Base-by-base conservation (phyloP, 1,284 basidiomycete species). In the Marasmius tenuissimus region DNA sequence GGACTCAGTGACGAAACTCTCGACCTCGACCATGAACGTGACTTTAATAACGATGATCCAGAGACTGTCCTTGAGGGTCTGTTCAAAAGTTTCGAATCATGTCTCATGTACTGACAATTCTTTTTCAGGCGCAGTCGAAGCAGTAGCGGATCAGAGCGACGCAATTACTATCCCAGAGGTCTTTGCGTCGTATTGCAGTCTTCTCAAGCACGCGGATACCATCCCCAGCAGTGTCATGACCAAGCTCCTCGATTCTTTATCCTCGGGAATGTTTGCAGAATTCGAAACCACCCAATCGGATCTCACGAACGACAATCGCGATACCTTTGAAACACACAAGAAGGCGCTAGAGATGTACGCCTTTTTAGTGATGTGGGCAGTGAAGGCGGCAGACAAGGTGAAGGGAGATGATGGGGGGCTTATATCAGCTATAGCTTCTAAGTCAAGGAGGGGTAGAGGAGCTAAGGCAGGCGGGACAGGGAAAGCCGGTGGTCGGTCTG, bases 301-400 rank as follows among this genome's bases (percentile, higher is more conserved):
- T 63, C 72, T 90, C 38, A 88, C 91, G 34, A 78, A 86, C 38
- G 87, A 88, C 20, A 90, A 93, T 59, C 87, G 89, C 63, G 85
- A 92, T 52, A 82, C 83, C 0, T 86, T 89, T 62, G 78, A 85
- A 66, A 73, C 81, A 0, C 93, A 95, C 75, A 90, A 89, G 71
- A 70, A 73, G 0, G 85, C 93, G 0, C 78, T 97, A 55, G 96
- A 97, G 73, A 88, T 91, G 80, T 97, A 93, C 73, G 91, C 90
- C 3, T 97, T 97, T 72, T 78, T 97, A 20, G 74, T 97, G 8
- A 82, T 89, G 66, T 97, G 94, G 94, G 94, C 94, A 70, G 89
- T 93, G 20, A 76, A 77, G 16, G 86, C 86, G 0, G 90, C 88
- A 0, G 93, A 96, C 74, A 89, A 88, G 65, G 85, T 89, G 59